Evolutionary conservation across 1,284 basidiomycete genomes (phyloP).

Genomic region (Sphaerobolus stellatus): DNA sequence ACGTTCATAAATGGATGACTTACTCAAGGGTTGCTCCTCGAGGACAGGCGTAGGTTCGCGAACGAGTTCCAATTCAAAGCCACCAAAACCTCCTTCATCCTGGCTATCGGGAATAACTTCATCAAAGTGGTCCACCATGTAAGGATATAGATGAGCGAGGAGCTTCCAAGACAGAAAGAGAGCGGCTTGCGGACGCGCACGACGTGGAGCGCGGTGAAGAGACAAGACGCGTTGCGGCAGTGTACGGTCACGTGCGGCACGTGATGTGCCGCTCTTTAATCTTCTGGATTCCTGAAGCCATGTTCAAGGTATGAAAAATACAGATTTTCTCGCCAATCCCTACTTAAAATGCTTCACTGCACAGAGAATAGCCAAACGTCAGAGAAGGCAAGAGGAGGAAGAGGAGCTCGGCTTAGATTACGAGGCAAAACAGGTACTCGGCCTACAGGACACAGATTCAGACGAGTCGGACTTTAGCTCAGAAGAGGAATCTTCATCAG

Average conservation of each 20-base stretch:
- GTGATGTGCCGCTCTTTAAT: too few species aligned
- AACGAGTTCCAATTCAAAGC: not conserved
- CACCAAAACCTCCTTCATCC: slow-evolving; percentile 1
- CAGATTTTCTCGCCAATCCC: too few species aligned
- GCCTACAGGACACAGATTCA: slow-evolving; percentile 71
- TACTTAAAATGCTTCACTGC: not conserved
- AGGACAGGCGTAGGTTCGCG: not conserved
- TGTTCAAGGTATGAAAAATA: slow-evolving; percentile 14
- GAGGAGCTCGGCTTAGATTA: slow-evolving; percentile 70
- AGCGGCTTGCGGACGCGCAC: too few species aligned
- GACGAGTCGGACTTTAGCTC: slow-evolving; percentile 55
- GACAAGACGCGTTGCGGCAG: too few species aligned
- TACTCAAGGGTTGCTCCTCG: not conserved
- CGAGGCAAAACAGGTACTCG: slow-evolving; percentile 68
- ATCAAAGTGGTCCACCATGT: not conserved
- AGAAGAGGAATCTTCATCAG: slow-evolving; percentile 29
- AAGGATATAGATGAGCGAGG: too few species aligned
- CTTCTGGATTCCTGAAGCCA: not conserved
- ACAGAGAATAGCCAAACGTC: slow-evolving; percentile 63
- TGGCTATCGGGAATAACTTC: slow-evolving; percentile 9
- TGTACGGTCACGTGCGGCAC: too few species aligned
- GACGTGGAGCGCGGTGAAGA: too few species aligned
- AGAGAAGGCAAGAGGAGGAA: slow-evolving; percentile 62
- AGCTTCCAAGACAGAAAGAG: too few species aligned
- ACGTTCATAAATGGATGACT: not conserved